These are phyloP conservation scores for Mycena sanguinolenta DNA, from an alignment of 768 basidiomycete genomes.

Conservation along the genomic window DNA sequence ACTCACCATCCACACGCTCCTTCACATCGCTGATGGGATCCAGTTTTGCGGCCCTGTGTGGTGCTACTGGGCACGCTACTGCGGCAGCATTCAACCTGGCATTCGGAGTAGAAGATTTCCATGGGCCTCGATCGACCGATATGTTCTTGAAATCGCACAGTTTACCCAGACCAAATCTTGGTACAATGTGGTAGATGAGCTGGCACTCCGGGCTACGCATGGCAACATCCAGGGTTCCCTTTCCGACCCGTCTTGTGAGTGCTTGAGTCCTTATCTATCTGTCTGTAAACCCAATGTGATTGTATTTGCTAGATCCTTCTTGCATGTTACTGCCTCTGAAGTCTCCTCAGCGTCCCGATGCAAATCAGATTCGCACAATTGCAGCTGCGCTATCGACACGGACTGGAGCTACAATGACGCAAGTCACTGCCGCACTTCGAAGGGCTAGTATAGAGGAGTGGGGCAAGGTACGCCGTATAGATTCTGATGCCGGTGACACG, in stretches of 20 bases:
- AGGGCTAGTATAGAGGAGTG: too few relatives aligned
- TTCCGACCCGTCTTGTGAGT: neutral
- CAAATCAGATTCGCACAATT: constrained; percentile 14
- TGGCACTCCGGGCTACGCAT: neutral
- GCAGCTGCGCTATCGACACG: too few relatives aligned
- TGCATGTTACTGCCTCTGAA: neutral
- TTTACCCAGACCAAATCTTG: neutral
- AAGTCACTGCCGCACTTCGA: too few relatives aligned
- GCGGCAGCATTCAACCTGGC: neutral
- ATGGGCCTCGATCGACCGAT: neutral
- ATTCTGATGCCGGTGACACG: too few relatives aligned
- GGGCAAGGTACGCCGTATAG: too few relatives aligned
- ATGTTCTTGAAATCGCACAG: neutral
- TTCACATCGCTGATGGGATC: too few relatives aligned
- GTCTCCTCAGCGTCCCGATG: neutral
- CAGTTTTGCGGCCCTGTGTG: too few relatives aligned
- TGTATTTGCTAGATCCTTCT: too few relatives aligned
- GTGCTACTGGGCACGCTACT: too few relatives aligned
- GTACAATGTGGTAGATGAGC: neutral
- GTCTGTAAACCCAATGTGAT: neutral
- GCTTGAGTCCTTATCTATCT: too few relatives aligned
- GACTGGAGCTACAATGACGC: too few relatives aligned
- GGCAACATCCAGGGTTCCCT: neutral
- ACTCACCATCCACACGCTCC: too few relatives aligned
- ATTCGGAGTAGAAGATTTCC: neutral